Evolutionary conservation across 352 stramenopile species (phyloP), one percentile per base, ranked within the genome.

Genomic region (Pythium guiyangense): DNA sequence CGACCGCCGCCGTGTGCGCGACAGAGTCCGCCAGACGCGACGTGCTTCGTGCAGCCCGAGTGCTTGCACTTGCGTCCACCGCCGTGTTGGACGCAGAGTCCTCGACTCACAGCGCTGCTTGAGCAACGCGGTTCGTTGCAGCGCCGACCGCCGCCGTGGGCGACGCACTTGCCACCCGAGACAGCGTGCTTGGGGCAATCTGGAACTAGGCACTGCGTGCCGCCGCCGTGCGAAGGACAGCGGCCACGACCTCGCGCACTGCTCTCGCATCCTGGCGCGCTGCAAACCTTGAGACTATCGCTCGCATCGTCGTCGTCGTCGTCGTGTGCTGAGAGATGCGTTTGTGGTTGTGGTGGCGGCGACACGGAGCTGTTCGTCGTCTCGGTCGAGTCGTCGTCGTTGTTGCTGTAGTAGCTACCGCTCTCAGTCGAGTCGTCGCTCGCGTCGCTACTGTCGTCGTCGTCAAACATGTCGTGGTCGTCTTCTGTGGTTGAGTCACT

Each of bases 21-120:
- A 55, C 84, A 94, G n/a, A 92, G 64, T 2, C 84, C 84, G 17
- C 74, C 68, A 1, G 80, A 94, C 8, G 84, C 84, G 4, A 94
- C 79, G 63, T 91, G 82, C 67, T 92, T 94, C 45, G 63, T 64
- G 67, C 84, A 94, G 27, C 79, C 70, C 31, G 63, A 34, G 53
- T 83, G 62, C 42, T 70, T 81, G 69, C 84, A 94, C 49, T 89
- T 89, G 40, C 84, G 81, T 27, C 79, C 79, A 11, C 81, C 79
- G 25, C 81, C 84, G 59, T 91, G 84, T 27, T 82, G 61, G 4
- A 87, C 71, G 29, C 81, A 94, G 18, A 91, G 64, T 0, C 78
- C 77, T 44, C 75, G 72, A 56, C 70, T 79, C 15, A 84, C 77
- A 17, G 76, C 77, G 60, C 66, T 86, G 49, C 64, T 86, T 1